Conservation (phyloP, 2,329 filamentous ascomycete species). For the Fusarium liriodendri region DNA sequence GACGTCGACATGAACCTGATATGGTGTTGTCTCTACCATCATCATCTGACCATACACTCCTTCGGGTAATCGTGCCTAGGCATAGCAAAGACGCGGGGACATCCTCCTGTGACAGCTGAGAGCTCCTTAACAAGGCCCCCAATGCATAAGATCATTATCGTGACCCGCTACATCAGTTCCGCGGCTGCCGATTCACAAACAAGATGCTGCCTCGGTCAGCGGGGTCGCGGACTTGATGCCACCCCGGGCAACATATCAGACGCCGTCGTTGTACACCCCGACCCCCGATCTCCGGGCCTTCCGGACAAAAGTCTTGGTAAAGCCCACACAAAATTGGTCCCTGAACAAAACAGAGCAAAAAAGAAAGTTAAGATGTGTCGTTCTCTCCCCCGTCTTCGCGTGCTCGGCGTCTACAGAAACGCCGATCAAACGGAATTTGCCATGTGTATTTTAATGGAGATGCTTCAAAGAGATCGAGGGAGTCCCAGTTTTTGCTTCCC, state of each 20-base stretch:
- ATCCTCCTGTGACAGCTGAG: not conserved
- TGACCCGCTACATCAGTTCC: not conserved
- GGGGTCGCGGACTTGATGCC: slow-evolving; percentile 15
- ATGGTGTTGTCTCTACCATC: slow-evolving; percentile 37
- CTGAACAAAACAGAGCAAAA: not conserved
- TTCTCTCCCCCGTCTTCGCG: not conserved
- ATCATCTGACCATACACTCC: slow-evolving; percentile 24
- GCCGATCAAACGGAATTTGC: not conserved
- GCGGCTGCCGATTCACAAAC: not conserved
- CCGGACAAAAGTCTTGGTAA: not conserved
- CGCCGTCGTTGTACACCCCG: slow-evolving; percentile 2
- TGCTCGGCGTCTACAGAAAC: slow-evolving; percentile 1
- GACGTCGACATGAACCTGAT: slow-evolving; percentile 21
- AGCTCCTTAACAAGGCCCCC: not conserved
- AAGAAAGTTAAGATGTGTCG: not conserved
- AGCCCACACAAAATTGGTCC: not conserved
- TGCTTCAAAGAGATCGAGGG: not conserved
- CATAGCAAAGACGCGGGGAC: not conserved
- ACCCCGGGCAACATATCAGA: slow-evolving; percentile 1
- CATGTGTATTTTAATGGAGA: not conserved
- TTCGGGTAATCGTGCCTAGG: not conserved
- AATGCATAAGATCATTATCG: not conserved
- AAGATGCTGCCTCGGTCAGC: not conserved
- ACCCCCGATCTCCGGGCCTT: slow-evolving; percentile 16
- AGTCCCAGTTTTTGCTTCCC: slow-evolving; percentile 8